Percentiles rank a stretch among this genome's conserved stretches.
phyloP scores from a whole-genome alignment of 1,284 basidiomycete genomes.

The Apiotrichum porosum region DNA sequence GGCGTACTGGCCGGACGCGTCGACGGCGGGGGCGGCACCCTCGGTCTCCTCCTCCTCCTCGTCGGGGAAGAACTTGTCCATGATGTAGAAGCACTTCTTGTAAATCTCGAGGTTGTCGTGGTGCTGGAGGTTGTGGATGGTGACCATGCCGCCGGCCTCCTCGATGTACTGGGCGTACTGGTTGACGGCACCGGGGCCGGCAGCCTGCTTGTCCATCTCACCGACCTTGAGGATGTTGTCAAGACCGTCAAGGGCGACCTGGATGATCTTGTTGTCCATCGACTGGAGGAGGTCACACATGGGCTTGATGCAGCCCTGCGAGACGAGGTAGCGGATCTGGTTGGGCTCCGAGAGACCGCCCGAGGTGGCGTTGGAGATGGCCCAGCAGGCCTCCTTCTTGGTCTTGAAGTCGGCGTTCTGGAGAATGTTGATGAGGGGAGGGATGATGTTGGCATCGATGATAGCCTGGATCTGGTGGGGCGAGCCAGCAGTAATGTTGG shows the following conservation, averaged over 20 bases:
- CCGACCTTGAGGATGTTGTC: conserved; percentile 99
- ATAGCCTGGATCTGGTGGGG: conserved; percentile 90
- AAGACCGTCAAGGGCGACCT: conserved; percentile 84
- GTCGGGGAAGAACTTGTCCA: conserved; percentile 64
- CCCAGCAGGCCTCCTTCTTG: conserved; percentile 99
- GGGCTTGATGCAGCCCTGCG: conserved; percentile 97
- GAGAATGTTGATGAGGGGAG: conserved; percentile 97
- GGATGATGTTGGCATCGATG: conserved; percentile 72
- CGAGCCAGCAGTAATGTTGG: conserved; percentile 96
- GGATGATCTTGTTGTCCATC: conserved; percentile 99
- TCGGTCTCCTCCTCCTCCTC: conserved; percentile 57
- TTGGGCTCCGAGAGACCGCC: conserved; percentile 94
- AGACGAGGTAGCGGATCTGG: conserved; percentile 97
- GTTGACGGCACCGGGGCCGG: conserved; percentile 79
- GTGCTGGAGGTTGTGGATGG: conserved; percentile 97
- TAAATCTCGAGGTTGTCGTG: conserved; percentile 99
- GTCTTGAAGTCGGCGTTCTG: conserved; percentile 99
- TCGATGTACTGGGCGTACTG: conserved; percentile 93
- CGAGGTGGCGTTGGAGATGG: conserved; percentile 97
- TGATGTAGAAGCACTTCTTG: conserved; percentile 99
- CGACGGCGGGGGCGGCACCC: conserved; percentile 73
- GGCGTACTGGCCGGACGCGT: conserved; percentile 83
- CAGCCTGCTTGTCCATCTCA: conserved; percentile 85
- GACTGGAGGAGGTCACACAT: conserved; percentile 91
- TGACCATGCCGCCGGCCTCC: conserved; percentile 97